These are phyloP conservation scores for Knoxdaviesia proteae DNA, from an alignment of 2,329 filamentous ascomycete species.

Conservation along the genomic window DNA sequence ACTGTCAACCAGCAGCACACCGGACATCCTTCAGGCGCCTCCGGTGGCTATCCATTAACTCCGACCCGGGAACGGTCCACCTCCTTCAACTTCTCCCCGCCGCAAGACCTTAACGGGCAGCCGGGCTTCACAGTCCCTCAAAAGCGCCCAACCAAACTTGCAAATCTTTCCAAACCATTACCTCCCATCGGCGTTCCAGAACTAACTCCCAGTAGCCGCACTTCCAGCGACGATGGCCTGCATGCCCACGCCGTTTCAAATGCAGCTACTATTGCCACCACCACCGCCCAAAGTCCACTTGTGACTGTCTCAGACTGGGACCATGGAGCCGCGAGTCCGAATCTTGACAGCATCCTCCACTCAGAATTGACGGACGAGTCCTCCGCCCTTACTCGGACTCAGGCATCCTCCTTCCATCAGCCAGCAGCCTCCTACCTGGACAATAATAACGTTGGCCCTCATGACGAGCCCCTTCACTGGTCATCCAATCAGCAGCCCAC, in stretches of 20 bases:
- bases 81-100: constrained; percentile 19
- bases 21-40: constrained; percentile 6
- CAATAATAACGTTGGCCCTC: no score
- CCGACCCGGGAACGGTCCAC: constrained; percentile 24
- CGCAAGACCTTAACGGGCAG: constrained; percentile 14
- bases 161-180: constrained; percentile 4
- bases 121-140: no score
- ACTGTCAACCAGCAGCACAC: background rate
- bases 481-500: no score
- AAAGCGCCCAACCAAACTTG: no score
- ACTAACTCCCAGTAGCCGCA: constrained; percentile 27
- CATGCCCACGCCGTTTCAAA: constrained; percentile 9
- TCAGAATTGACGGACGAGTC: no score
- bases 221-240: constrained; percentile 28
- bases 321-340: constrained; percentile 16
- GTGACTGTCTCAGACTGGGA: constrained; percentile 37
- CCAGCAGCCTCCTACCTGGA: no score
- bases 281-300: constrained; percentile 28
- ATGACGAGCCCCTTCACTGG: no score
- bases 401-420: no score
- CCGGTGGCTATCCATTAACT: constrained; percentile 22
- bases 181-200: constrained; percentile 12
- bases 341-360: no score
- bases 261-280: constrained; percentile 12
- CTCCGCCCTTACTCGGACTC: no score